A percentile compares a stretch with the other conserved stretches of the same genome.
Conservation (phyloP, 1,284 basidiomycete species). For the Ganoderma lingzhi region DNA sequence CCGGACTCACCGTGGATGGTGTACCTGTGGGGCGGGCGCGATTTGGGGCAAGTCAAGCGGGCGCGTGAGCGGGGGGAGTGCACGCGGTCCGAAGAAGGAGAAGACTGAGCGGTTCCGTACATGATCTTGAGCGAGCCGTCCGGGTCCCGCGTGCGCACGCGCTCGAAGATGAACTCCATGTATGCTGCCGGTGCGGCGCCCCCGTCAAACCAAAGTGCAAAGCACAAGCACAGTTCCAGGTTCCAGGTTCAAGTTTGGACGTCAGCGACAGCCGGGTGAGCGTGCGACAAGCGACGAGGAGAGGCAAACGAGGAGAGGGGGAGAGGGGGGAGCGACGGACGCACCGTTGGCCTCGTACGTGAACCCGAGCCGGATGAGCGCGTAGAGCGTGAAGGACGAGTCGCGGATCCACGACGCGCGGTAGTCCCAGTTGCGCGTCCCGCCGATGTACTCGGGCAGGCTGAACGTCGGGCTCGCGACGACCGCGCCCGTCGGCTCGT, state of each 20-base stretch:
- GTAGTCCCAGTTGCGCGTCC: conserved; percentile 89
- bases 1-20: conserved; percentile 76
- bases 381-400: conserved; percentile 71
- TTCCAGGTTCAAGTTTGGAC: no score
- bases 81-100: background rate
- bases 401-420: conserved; percentile 91
- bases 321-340: conserved; percentile 21
- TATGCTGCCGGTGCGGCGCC: no score
- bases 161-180: conserved; percentile 89
- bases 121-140: conserved; percentile 94
- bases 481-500: conserved; percentile 87
- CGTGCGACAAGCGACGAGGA: background rate
- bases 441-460: conserved; percentile 90
- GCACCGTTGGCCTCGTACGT: conserved; percentile 87
- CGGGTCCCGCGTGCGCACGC: conserved; percentile 81
- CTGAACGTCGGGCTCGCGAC: conserved; percentile 95
- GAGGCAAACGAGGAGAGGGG: background rate
- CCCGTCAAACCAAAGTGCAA: no score
- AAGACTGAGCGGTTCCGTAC: conserved; percentile 46
- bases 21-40: conserved; percentile 51
- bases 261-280: no score
- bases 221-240: no score
- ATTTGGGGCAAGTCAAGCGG: background rate
- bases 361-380: conserved; percentile 89
- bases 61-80: background rate